Conservation (phyloP, 345 rosid genomes). For the Rhodamnia rubescens region DNA sequence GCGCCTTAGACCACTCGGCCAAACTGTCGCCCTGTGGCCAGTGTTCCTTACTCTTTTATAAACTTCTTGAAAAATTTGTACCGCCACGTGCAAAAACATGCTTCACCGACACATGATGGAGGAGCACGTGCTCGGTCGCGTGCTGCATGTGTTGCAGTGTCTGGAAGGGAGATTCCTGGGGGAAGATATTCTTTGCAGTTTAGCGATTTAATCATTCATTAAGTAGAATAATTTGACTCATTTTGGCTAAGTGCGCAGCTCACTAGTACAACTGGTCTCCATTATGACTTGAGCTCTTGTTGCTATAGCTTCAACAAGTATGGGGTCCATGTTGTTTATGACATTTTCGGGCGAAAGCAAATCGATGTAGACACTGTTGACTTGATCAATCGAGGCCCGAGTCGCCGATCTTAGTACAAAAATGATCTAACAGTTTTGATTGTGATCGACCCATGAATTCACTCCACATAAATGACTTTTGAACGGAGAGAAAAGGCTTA, state of each 20-base stretch:
- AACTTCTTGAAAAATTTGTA: fast-evolving
- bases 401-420: background rate
- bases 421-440: fast-evolving
- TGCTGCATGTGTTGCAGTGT: background rate
- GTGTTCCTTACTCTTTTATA: fast-evolving
- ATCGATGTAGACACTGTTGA: background rate
- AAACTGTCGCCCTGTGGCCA: constrained; percentile 30
- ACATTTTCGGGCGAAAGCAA: background rate
- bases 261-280: background rate
- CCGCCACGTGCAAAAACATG: fast-evolving
- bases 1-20: constrained; percentile 99
- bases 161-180: background rate
- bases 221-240: background rate
- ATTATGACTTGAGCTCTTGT: background rate
- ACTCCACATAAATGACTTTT: background rate
- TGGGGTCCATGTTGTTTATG: background rate
- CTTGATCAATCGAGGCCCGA: background rate
- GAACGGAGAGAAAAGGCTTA: background rate
- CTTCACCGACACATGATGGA: background rate
- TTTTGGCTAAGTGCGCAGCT: background rate
- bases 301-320: background rate
- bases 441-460: background rate
- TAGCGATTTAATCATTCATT: background rate
- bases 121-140: background rate
- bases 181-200: background rate